Percentiles rank a stretch among this genome's conserved stretches.
phyloP scores from a whole-genome alignment of 345 rosid species.

The Pistacia atlantica region DNA sequence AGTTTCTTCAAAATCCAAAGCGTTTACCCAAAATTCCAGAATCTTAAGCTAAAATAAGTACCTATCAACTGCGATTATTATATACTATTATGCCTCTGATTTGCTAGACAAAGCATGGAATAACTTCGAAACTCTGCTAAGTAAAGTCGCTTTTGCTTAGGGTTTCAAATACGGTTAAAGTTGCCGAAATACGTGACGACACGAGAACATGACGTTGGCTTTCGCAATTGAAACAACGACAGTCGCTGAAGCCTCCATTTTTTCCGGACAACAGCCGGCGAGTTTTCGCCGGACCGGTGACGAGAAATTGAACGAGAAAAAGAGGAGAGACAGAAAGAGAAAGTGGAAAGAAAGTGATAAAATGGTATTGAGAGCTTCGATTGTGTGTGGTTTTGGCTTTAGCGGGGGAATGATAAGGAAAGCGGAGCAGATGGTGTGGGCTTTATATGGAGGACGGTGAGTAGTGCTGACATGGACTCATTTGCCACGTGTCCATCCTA shows the following conservation, averaged over 20 bases:
- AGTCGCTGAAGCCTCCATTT: constrained; percentile 23
- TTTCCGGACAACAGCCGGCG: constrained; percentile 12
- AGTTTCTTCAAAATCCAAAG: constrained; percentile 18
- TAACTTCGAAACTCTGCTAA: constrained; percentile 64
- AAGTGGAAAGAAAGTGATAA: background rate
- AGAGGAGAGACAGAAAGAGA: background rate
- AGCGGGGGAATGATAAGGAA: constrained; percentile 12
- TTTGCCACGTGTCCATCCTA: constrained; percentile 14
- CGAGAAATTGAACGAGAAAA: background rate
- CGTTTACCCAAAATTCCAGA: constrained; percentile 33
- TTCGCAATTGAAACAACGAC: constrained; percentile 21
- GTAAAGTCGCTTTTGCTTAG: constrained; percentile 39
- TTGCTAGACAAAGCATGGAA: constrained; percentile 52
- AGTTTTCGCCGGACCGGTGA: constrained; percentile 19
- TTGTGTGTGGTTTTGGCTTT: background rate
- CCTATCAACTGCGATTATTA: constrained; percentile 22
- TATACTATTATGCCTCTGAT: constrained; percentile 35
- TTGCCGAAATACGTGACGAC: constrained; percentile 52
- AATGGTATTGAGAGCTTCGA: background rate
- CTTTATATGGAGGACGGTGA: constrained; percentile 11
- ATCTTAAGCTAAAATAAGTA: constrained; percentile 24
- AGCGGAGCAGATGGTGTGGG: background rate
- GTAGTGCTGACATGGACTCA: constrained; percentile 17
- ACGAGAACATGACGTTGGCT: constrained; percentile 37
- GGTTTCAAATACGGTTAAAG: constrained; percentile 38